A percentile compares a stretch with the other conserved stretches of the same genome.
These are phyloP conservation scores for Debaryomycetaceae sp. DNA, from an alignment of 1,139 yeast species.

Conservation along the genomic window DNA sequence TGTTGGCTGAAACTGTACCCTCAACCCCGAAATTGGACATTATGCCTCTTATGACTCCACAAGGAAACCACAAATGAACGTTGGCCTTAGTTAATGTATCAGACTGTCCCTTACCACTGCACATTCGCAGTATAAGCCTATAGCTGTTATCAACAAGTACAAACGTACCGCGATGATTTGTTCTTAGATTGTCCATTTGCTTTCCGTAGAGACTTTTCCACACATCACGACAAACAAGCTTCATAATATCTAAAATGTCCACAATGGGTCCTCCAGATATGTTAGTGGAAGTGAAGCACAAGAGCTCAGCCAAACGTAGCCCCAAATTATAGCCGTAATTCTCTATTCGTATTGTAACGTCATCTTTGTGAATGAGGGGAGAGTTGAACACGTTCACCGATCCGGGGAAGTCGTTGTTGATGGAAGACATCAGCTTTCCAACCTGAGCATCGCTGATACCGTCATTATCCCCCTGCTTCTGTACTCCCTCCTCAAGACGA, in stretches of 20 bases:
- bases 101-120: constrained; percentile 45
- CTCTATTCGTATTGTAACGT: constrained; percentile 59
- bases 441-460: constrained; percentile 11
- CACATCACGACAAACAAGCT: constrained; percentile 86
- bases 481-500: constrained; percentile 9
- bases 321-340: constrained; percentile 75
- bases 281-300: constrained; percentile 50
- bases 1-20: constrained; percentile 65
- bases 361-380: constrained; percentile 41
- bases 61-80: constrained; percentile 72
- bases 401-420: constrained; percentile 36
- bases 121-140: constrained; percentile 52
- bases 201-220: constrained; percentile 80
- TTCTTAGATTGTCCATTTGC: constrained; percentile 87
- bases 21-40: constrained; percentile 68
- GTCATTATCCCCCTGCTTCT: constrained; percentile 2
- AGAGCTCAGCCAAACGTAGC: constrained; percentile 63
- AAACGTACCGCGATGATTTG: constrained; percentile 87
- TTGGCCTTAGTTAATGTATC: constrained; percentile 48
- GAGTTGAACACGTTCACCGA: constrained; percentile 38
- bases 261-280: constrained; percentile 38
- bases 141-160: constrained; percentile 71
- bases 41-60: constrained; percentile 82
- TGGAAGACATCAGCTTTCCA: constrained; percentile 21
- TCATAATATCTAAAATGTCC: constrained; percentile 79